Percentiles rank a stretch among this genome's conserved stretches.
These are phyloP conservation scores for Alloascoidea africana DNA, from an alignment of 805 yeast species.

Conservation along the genomic window DNA sequence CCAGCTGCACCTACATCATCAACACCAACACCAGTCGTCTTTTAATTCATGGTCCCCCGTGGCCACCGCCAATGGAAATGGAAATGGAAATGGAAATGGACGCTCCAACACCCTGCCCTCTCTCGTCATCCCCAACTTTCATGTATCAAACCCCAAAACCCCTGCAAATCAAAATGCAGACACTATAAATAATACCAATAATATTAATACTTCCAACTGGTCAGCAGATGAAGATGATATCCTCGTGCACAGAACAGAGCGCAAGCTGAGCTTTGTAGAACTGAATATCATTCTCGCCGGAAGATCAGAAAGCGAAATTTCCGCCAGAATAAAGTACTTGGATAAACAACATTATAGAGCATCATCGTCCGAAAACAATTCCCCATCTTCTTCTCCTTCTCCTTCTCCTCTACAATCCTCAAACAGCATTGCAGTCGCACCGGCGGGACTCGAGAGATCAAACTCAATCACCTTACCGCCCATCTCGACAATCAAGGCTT, in stretches of 20 bases:
- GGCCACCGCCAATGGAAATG: constrained; percentile 6
- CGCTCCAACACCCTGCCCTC: constrained; percentile 5
- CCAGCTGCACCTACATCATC: constrained; percentile 8
- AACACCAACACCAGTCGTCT: constrained; percentile 8
- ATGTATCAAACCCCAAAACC: constrained; percentile 3
- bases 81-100: constrained; percentile 4
- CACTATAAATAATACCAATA: constrained; percentile 5
- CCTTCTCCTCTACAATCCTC: too few species aligned
- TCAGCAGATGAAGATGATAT: constrained; percentile 57
- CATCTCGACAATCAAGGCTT: too few species aligned
- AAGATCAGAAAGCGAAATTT: constrained; percentile 62
- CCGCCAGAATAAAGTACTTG: constrained; percentile 38
- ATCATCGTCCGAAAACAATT: too few species aligned
- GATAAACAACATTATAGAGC: too few species aligned
- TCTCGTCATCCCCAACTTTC: background rate
- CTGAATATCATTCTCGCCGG: constrained; percentile 59
- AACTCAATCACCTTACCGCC: too few species aligned
- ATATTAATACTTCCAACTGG: constrained; percentile 24
- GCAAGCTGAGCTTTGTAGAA: constrained; percentile 64
- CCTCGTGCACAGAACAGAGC: constrained; percentile 37
- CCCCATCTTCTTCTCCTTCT: too few species aligned
- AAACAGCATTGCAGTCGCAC: too few species aligned
- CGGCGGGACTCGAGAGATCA: too few species aligned
- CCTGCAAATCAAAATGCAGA: constrained; percentile 4
- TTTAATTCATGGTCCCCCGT: constrained; percentile 3